Base-by-base conservation (phyloP, 2,329 filamentous ascomycete species). In the Aciculosporium take region DNA sequence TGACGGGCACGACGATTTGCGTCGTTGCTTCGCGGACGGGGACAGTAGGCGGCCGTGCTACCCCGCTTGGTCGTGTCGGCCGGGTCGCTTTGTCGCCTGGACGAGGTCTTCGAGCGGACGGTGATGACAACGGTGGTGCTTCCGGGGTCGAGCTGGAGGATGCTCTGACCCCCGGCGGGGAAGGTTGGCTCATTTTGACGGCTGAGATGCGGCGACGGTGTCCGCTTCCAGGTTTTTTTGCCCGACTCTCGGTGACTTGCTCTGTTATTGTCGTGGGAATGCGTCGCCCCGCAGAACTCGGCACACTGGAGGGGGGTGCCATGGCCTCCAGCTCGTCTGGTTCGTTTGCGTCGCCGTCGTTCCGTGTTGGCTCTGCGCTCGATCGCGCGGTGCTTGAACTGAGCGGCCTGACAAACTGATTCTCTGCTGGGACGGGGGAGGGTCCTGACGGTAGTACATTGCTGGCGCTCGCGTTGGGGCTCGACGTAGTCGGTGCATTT, bases 191-290 rank as follows among this genome's bases (percentile, higher is more conserved):
- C 13, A 15, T 3, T 12, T 3, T 58, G 27, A 54, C 57, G 7
- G 58, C 50, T 12, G 53, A 56, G 12, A 71, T 51, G 3, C 53
- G 61, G 21, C 65, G 63, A 37, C 71, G 58, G 7, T 63, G 65
- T 1, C 72, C 74, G 47, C 71, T 76, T 2, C 73, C 74, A 1
- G 73, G 74, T 12, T 71, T 72, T 47, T 70, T 55, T 7, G 50
- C 57, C 0, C 75, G 74, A 42, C 72, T 76, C 50, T 78, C 56
- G 24, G 46, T 50, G 3, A 56, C 48, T 38, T 56, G 49, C 20
- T 53, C 54, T 5, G 51, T 35, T 0, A 49, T 43, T 2, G 34
- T 39, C 2, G 39, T 37, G 5, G 51, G 46, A 4, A 40, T n/a
- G 4, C 42, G 50, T 23, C 32, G 15, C 13, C 39, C 41, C n/a